Evolutionary conservation across 441 rosid genomes (phyloP), one percentile per base, ranked within the genome.

Genomic region (Rhodomyrtus psidioides): DNA sequence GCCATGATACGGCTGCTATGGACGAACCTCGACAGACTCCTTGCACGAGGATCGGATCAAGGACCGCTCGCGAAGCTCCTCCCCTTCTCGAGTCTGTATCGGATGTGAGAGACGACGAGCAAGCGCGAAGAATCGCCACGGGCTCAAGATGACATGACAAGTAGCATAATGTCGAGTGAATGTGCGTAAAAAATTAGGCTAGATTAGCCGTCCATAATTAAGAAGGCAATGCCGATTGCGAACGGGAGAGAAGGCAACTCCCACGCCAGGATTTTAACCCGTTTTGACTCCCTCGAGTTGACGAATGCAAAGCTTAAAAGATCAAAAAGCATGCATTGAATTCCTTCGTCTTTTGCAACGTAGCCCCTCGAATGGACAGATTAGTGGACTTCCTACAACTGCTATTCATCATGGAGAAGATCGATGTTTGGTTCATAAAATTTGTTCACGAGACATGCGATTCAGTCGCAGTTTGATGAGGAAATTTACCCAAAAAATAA

Each of bases 1-100:
- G 15, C n/a, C 0, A 0, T 15, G 1, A 2, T 10, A 5, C 4
- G 2, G 12, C 7, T 5, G 5, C 4, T 34, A 9, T 0, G 0
- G 7, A 3, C 46, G 2, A 4, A 16, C 12, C 15, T 34, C 14
- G 12, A 10, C 19, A 19, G 76, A 65, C 2, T 4, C 14, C 23
- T 65, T 2, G n/a, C 76, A 5, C 7, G 15, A 34, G 24, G 13
- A 65, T 65, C 15, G 6, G 46, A 34, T 65, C 46, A 26, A 5
- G 3, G 44, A 30, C 44, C 7, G 26, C 46, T 65, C 7, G 17
- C 12, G 26, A 34, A 65, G 76, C 2, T 34, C 46, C 76, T 65
- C 46, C 12, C 46, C 76, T 26, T 34, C 76, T 65, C 24, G 14
- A 34, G 39, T 34, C 5, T 26, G 24, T 34, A 19, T 65, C 2